Evolutionary conservation across 176 grass and related monocot genomes (phyloP).

Genomic region (Rhynchospora pubera): DNA sequence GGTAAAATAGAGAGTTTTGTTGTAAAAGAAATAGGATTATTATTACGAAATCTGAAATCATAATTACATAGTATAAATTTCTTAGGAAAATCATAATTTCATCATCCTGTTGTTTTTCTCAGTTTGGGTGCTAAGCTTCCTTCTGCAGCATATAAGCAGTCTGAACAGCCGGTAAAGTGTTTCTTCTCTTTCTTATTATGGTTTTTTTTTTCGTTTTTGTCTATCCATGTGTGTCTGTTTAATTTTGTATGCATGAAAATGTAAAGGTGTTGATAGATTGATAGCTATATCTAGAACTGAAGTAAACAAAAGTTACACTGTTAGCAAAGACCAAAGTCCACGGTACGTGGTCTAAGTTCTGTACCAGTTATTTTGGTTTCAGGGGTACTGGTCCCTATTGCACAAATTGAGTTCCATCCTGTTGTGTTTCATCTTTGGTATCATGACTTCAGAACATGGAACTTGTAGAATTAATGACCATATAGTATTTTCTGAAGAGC

Average conservation of each 20-base stretch:
- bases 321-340: neutral
- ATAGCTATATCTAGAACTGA: neutral
- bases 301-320: neutral
- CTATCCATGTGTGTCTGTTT: neutral
- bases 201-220: neutral
- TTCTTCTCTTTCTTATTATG: neutral
- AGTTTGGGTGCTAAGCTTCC: constrained; percentile 72
- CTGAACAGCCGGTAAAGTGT: constrained; percentile 29
- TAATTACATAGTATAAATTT: neutral
- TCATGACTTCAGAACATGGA: neutral
- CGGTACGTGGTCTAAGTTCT: neutral
- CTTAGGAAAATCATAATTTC: neutral
- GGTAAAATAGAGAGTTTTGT: neutral
- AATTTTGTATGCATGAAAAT: neutral
- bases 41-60: no score
- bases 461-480: neutral
- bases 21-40: neutral
- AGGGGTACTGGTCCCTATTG: no score
- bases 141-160: constrained; percentile 22
- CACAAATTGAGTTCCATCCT: neutral
- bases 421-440: neutral
- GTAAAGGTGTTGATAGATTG: neutral
- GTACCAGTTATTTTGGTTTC: neutral
- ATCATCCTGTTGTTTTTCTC: neutral
- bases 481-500: neutral